Evolutionary conservation across 192 early-diverging fungal species (phyloP), one percentile per base, ranked within the genome.

Genomic region (Coemansia sp.): DNA sequence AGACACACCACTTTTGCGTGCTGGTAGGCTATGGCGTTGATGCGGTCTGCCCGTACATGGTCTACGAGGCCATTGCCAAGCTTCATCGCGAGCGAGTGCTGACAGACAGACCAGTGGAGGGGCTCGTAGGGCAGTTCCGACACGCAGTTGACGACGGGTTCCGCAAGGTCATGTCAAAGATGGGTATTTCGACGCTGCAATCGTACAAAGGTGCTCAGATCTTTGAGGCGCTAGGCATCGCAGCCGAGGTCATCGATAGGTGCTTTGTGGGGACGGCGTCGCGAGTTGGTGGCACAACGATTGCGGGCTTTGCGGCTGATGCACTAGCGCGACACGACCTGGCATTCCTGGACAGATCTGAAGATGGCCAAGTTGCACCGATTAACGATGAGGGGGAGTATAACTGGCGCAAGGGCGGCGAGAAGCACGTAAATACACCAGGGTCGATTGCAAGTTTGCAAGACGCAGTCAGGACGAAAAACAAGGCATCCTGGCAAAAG

Each of bases 161-260:
- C 71, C 84, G 89, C 49, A 98, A 98, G 82, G 95, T 98, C 57
- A 98, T 97, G 95, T 97, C 95, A 68, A 98, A 98, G 86, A 98
- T 98, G 97, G 97, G 97, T 60, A 96, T 98, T 59, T 96, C 94
- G 10, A 97, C 97, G 19, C 81, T 98, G 54, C 94, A 96, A 78
- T 90, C 88, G 12, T 98, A 98, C 86, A 97, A 97, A 83, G 97
- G 94, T 58, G 97, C 97, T 9, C 97, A 98, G 85, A 96, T 97
- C 68, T 98, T 98, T 72, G 97, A 98, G 73, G 93, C 93, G 19
- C 86, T 98, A 25, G 97, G 97, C 64, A 68, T 98, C 3, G 93
- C 94, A 62, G 82, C 85, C 27, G 83, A 89, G 31, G 95, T 98
- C 41, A 89, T 98, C 58, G 79, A 85, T 27, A 85, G 87, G 54